These are phyloP conservation scores for Mayamaea pseudoterrestris DNA, from an alignment of 108 stramenopile genomes.

Conservation along the genomic window DNA sequence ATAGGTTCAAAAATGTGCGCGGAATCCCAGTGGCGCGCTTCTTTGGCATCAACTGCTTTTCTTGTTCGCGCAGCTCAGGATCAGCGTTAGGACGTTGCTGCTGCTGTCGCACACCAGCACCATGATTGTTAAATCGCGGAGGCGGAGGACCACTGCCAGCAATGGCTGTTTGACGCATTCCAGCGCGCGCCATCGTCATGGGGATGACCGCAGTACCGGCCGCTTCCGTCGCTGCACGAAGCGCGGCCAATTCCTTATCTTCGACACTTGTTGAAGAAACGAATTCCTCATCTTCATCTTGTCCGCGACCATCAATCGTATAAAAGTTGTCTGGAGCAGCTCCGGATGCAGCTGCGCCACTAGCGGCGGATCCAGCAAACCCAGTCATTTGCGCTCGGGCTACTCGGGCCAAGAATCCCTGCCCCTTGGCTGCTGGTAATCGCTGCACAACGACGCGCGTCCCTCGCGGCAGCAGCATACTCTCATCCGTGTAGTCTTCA, in stretches of 20 bases:
- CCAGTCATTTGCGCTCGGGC: constrained; percentile 24
- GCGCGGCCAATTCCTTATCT: constrained; percentile 57
- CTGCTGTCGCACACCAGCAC: not conserved
- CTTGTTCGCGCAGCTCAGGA: constrained; percentile 69
- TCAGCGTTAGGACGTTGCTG: constrained; percentile 58
- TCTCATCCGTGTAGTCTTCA: constrained; percentile 67
- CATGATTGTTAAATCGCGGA: constrained; percentile 5
- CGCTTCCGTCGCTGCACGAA: constrained; percentile 64
- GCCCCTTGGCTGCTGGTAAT: constrained; percentile 52
- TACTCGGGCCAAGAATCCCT: constrained; percentile 65
- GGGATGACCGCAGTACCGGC: constrained; percentile 3
- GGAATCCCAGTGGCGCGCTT: constrained; percentile 74
- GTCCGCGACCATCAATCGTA: constrained; percentile 49
- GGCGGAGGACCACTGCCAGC: constrained; percentile 7
- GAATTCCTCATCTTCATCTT: constrained; percentile 64
- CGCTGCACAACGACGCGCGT: constrained; percentile 65
- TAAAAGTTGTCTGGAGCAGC: constrained; percentile 47
- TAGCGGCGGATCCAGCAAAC: constrained; percentile 2
- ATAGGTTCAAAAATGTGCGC: constrained; percentile 60
- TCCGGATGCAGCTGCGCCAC: not conserved
- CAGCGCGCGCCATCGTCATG: constrained; percentile 2
- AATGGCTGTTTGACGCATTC: not conserved
- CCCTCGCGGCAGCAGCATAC: constrained; percentile 59
- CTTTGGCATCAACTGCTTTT: constrained; percentile 41
- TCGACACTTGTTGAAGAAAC: constrained; percentile 20